Conservation (phyloP, 1,284 basidiomycete genomes). For the Pseudozyma pruni region DNA sequence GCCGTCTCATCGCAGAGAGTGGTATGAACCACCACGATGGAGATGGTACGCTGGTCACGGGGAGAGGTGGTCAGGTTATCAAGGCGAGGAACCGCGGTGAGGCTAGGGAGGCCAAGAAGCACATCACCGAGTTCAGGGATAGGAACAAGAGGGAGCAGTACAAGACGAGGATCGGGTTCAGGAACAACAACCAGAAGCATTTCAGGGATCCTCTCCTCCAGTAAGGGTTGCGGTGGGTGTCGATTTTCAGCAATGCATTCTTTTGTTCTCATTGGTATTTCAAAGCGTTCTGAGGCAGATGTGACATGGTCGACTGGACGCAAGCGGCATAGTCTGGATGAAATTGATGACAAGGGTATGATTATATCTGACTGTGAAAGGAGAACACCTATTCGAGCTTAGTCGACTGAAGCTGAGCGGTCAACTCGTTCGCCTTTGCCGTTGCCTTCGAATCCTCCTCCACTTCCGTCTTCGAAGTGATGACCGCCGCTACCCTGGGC, state of each 20-base stretch:
- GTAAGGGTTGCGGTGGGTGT: conserved; percentile 29
- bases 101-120: conserved; percentile 88
- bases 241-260: background rate
- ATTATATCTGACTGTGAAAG: background rate
- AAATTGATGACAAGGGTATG: conserved; percentile 7
- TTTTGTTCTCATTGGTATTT: background rate
- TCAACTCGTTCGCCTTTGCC: conserved; percentile 15
- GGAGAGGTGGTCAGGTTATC: conserved; percentile 55
- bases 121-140: conserved; percentile 86
- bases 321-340: too few relatives aligned
- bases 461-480: too few relatives aligned
- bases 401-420: conserved; percentile 17
- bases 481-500: background rate
- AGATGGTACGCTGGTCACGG: conserved; percentile 46
- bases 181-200: conserved; percentile 67
- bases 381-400: conserved; percentile 20
- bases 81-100: conserved; percentile 83
- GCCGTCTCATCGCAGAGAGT: conserved; percentile 50
- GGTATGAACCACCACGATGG: conserved; percentile 45
- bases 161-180: conserved; percentile 75
- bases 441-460: background rate
- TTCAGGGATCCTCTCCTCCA: conserved; percentile 66
- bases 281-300: background rate
- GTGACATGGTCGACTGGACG: too few relatives aligned
- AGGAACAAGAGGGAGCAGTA: conserved; percentile 81